phyloP scores from a whole-genome alignment of 139 green algal species.

The Marvania coccoides region DNA sequence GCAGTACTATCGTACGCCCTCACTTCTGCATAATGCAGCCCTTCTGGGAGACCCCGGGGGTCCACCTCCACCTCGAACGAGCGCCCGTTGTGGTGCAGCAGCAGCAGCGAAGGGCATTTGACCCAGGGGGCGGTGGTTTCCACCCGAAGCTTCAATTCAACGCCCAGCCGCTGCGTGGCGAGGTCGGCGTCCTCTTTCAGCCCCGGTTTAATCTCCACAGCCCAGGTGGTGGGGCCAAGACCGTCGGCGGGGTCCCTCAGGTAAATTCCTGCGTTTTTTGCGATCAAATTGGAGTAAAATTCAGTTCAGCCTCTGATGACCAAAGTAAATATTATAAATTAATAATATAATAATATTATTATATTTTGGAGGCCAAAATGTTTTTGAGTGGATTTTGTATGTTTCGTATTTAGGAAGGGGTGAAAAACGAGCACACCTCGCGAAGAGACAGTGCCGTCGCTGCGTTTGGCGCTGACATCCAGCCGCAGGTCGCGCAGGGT shows the following conservation, averaged over 20 bases:
- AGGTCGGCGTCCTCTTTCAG: constrained; percentile 58
- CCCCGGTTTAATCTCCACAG: constrained; percentile 53
- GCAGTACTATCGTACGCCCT: constrained; percentile 36
- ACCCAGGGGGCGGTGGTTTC: constrained; percentile 58
- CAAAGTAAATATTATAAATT: too few species aligned
- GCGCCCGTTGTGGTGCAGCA: constrained; percentile 54
- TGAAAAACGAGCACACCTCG: too few species aligned
- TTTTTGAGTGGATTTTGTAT: too few species aligned
- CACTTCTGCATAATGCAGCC: constrained; percentile 80
- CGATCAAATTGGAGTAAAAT: too few species aligned
- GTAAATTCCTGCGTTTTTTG: too few species aligned
- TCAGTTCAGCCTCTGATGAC: too few species aligned
- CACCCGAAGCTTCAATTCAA: constrained; percentile 47
- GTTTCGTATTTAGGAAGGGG: too few species aligned
- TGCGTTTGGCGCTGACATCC: constrained; percentile 33
- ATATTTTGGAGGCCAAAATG: too few species aligned
- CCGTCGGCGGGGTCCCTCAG: constrained; percentile 64
- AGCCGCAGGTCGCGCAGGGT: constrained; percentile 36
- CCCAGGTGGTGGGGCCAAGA: constrained; percentile 26
- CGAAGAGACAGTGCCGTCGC: constrained; percentile 19
- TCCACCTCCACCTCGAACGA: constrained; percentile 75
- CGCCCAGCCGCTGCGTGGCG: constrained; percentile 18
- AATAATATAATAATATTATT: too few species aligned
- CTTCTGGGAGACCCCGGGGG: constrained; percentile 39
- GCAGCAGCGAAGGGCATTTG: constrained; percentile 46